Conservation (phyloP, 495 filamentous ascomycete genomes). For the Venustampulla echinocandica region DNA sequence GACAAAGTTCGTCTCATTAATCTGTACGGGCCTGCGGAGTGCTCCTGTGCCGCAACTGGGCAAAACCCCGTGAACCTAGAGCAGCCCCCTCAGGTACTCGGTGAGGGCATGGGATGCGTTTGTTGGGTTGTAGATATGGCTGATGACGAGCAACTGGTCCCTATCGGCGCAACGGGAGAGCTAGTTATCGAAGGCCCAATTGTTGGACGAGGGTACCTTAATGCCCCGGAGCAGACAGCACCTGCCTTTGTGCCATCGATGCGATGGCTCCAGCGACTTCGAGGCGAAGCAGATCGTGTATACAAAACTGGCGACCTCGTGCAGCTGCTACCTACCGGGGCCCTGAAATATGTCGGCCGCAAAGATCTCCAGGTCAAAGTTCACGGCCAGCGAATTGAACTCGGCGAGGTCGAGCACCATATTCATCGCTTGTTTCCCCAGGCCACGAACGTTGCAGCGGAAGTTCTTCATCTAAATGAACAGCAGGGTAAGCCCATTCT, state of each 20-base stretch:
- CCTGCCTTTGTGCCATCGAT: slow-evolving; percentile 21
- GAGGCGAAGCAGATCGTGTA: slow-evolving; percentile 30
- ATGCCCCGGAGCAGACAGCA: slow-evolving; percentile 3
- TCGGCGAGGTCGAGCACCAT: slow-evolving; percentile 36
- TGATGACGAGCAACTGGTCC: slow-evolving; percentile 43
- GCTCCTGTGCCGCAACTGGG: background rate
- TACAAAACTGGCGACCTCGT: slow-evolving; percentile 40
- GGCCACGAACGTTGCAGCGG: no score
- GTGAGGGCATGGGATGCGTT: slow-evolving; percentile 31
- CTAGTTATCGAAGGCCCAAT: slow-evolving; percentile 50
- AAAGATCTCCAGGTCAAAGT: slow-evolving; percentile 26
- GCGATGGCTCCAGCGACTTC: slow-evolving; percentile 5
- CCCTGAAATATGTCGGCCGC: slow-evolving; percentile 25
- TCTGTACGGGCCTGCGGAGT: background rate
- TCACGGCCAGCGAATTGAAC: slow-evolving; percentile 25
- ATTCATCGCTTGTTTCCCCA: background rate
- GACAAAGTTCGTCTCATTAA: background rate
- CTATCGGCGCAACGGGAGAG: slow-evolving; percentile 51
- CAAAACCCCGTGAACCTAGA: background rate
- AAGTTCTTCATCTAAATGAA: no score
- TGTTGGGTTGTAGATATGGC: slow-evolving; percentile 49
- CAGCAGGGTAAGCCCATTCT: no score
- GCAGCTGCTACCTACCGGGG: slow-evolving; percentile 22
- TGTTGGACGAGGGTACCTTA: slow-evolving; percentile 41
- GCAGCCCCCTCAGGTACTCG: slow-evolving; percentile 5